Evolutionary conservation across 2,329 filamentous ascomycete genomes (phyloP).

Genomic region (Claviceps africana): DNA sequence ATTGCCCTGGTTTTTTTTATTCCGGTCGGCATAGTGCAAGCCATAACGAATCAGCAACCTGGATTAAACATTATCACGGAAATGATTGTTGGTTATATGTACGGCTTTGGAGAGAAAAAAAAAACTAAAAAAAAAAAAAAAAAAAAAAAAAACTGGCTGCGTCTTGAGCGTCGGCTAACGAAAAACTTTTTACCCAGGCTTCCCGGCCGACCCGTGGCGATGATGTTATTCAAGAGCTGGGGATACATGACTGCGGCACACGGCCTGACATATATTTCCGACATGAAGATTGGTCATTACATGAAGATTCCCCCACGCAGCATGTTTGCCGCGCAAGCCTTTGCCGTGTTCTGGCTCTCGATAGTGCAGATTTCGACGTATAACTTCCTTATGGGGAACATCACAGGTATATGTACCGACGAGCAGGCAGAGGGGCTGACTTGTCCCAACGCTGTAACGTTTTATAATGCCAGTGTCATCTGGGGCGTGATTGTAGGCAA

Average conservation of each 20-base stretch:
- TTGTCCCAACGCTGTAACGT: slow-evolving; percentile 41
- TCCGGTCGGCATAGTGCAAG: slow-evolving; percentile 28
- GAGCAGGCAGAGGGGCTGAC: slow-evolving; percentile 34
- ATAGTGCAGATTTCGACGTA: slow-evolving; percentile 21
- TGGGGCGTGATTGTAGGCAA: slow-evolving; percentile 40
- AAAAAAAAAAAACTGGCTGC: too few species aligned
- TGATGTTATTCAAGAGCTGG: slow-evolving; percentile 33
- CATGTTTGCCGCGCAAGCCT: slow-evolving; percentile 29
- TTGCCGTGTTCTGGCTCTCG: slow-evolving; percentile 22
- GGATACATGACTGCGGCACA: slow-evolving; percentile 30
- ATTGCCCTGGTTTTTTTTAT: slow-evolving; percentile 25
- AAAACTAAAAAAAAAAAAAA: too few species aligned
- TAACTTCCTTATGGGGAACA: slow-evolving; percentile 28
- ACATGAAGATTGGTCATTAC: slow-evolving; percentile 36
- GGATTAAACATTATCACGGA: slow-evolving; percentile 33
- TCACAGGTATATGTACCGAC: slow-evolving; percentile 34
- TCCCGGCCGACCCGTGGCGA: slow-evolving; percentile 29
- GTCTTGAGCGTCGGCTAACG: too few species aligned
- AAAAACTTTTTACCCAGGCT: slow-evolving; percentile 4
- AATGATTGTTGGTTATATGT: slow-evolving; percentile 32
- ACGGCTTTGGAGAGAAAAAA: too few species aligned
- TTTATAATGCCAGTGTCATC: slow-evolving; percentile 43
- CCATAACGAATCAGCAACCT: slow-evolving; percentile 31
- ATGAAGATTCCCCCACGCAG: slow-evolving; percentile 36
- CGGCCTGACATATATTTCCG: slow-evolving; percentile 28